Evolutionary conservation across 2,329 filamentous ascomycete species (phyloP).

Genomic region (Lachnellula occidentalis): DNA sequence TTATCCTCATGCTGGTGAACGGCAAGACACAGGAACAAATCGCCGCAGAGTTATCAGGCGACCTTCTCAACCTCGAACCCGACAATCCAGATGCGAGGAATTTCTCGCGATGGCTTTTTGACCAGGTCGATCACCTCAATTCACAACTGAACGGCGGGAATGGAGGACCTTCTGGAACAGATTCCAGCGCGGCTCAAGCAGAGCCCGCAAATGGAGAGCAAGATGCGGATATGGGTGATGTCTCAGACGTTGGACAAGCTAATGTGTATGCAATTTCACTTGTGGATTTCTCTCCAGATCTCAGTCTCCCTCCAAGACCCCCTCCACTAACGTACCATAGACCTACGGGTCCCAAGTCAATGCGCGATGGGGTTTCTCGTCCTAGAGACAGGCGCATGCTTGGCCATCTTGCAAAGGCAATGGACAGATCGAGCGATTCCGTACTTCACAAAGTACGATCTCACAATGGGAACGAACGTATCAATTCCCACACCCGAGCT

Average conservation of each 20-base stretch:
- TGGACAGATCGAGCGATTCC: conserved; percentile 73
- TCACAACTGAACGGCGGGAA: conserved; percentile 51
- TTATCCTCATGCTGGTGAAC: conserved; percentile 94
- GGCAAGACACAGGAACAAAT: conserved; percentile 91
- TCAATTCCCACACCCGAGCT: conserved; percentile 70
- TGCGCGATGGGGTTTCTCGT: conserved; percentile 64
- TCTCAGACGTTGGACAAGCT: conserved; percentile 39
- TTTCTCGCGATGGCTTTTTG: conserved; percentile 91
- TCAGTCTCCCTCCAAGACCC: conserved; percentile 9
- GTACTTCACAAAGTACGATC: conserved; percentile 75
- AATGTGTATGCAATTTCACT: conserved; percentile 49
- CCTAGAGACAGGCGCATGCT: conserved; percentile 76
- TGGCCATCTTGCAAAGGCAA: conserved; percentile 74
- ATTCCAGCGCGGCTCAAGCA: conserved; percentile 47
- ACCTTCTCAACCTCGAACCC: conserved; percentile 74
- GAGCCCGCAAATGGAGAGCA: conserved; percentile 44
- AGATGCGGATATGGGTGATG: conserved; percentile 70
- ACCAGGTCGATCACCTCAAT: conserved; percentile 68
- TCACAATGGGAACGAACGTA: conserved; percentile 67
- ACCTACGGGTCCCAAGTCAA: conserved; percentile 89
- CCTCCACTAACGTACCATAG: conserved; percentile 49
- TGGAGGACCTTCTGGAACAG: conserved; percentile 21
- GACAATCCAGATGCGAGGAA: conserved; percentile 78
- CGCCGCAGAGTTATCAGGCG: conserved; percentile 77
- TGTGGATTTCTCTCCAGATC: conserved; percentile 9